Conservation (phyloP, 2,329 filamentous ascomycete species). For the Aspergillus clavatus region DNA sequence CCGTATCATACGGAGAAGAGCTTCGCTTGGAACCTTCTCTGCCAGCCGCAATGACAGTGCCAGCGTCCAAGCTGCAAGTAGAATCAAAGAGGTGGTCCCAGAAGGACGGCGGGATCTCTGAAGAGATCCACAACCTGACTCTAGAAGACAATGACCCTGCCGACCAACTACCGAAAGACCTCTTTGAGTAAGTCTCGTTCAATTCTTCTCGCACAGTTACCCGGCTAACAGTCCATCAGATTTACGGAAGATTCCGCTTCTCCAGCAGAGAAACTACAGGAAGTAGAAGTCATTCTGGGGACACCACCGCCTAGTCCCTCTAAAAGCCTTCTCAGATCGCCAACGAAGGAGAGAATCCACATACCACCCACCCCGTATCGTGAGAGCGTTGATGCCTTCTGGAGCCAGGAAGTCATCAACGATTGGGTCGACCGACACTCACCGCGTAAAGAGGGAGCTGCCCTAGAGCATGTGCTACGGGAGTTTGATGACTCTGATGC, state of each 20-base stretch:
- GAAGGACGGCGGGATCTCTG: constrained; percentile 18
- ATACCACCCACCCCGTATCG: constrained; percentile 49
- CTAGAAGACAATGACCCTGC: constrained; percentile 20
- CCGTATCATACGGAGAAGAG: constrained; percentile 8
- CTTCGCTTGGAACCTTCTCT: constrained; percentile 19
- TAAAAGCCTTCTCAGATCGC: constrained; percentile 42
- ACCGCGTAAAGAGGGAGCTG: constrained; percentile 38
- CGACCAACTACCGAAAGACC: constrained; percentile 15
- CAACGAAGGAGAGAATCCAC: constrained; percentile 40
- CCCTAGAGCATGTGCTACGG: constrained; percentile 18
- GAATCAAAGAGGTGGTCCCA: constrained; percentile 18
- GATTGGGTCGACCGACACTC: constrained; percentile 53
- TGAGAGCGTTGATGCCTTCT: constrained; percentile 51
- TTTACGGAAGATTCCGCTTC: constrained; percentile 4
- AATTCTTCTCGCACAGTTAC: neutral
- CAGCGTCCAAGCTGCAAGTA: constrained; percentile 10
- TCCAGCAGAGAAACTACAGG: constrained; percentile 8
- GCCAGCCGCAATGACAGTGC: constrained; percentile 15
- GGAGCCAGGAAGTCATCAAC: constrained; percentile 49
- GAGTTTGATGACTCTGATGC: constrained; percentile 37
- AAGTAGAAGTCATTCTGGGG: constrained; percentile 13
- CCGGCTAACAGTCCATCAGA: constrained; percentile 12
- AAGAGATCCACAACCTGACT: constrained; percentile 18
- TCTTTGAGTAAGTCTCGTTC: constrained; percentile 15
- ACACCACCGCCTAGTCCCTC: constrained; percentile 45